Percentiles rank a stretch among this genome's conserved stretches.
These are phyloP conservation scores for Trifolium repens DNA, from an alignment of 306 rosid genomes.

Conservation along the genomic window DNA sequence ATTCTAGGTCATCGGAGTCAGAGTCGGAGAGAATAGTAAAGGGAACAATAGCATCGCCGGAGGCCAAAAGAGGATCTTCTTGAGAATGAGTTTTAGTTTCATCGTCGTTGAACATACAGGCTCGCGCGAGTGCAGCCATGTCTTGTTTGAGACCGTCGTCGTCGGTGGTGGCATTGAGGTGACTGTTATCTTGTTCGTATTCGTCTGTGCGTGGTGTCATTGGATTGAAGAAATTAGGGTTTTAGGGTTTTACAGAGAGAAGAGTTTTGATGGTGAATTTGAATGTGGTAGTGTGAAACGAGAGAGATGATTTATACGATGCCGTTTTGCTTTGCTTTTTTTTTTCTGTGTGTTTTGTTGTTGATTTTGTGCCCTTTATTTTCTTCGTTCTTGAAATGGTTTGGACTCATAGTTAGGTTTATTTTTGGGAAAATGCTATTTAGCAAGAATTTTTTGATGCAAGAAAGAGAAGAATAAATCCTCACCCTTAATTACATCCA, in stretches of 20 bases:
- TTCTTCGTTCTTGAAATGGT: too few relatives aligned
- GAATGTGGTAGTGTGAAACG: not conserved
- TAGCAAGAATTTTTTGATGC: too few relatives aligned
- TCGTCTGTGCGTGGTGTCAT: conserved; percentile 54
- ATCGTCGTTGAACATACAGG: conserved; percentile 56
- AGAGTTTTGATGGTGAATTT: not conserved
- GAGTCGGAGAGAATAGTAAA: conserved; percentile 8
- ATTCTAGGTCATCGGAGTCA: conserved; percentile 42
- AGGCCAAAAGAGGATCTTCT: conserved; percentile 38
- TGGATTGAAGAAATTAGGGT: conserved; percentile 24
- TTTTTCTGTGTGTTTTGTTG: not conserved
- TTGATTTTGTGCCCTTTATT: not conserved
- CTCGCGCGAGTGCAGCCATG: conserved; percentile 69
- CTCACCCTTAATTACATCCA: too few relatives aligned
- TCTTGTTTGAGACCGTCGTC: conserved; percentile 59
- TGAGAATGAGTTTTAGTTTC: not conserved
- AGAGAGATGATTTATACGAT: not conserved
- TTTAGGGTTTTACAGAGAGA: not conserved
- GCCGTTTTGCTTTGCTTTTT: not conserved
- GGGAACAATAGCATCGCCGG: conserved; percentile 38
- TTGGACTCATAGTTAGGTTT: too few relatives aligned
- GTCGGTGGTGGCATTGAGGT: conserved; percentile 46
- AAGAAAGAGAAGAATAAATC: too few relatives aligned
- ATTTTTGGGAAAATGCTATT: too few relatives aligned
- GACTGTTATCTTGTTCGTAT: conserved; percentile 34